Percentiles rank a stretch among this genome's conserved stretches.
Evolutionary conservation across 805 yeast species (phyloP).

Genomic region (Metahyphopichia silvanorum): DNA sequence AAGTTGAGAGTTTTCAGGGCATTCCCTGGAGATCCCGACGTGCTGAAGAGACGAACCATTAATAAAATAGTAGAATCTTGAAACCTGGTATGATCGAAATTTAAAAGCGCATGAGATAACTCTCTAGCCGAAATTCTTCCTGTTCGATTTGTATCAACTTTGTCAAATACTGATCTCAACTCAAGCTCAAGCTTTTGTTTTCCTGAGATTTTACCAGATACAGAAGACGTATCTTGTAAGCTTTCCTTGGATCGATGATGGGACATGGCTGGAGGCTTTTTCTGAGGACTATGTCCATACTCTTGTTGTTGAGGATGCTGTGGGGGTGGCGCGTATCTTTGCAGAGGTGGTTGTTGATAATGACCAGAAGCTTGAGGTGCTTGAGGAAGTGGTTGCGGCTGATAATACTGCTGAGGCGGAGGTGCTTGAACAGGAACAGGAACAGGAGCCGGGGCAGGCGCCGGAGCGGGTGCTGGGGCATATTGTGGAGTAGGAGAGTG

Average conservation of each 20-base stretch:
- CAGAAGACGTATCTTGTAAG: constrained; percentile 12
- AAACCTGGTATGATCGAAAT: constrained; percentile 63
- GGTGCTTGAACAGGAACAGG: constrained; percentile 3
- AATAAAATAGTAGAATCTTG: constrained; percentile 56
- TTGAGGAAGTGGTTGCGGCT: constrained; percentile 8
- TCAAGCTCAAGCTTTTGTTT: constrained; percentile 46
- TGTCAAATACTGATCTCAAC: constrained; percentile 48
- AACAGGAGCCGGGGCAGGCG: constrained; percentile 5
- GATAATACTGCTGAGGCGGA: constrained; percentile 7
- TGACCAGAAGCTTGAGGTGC: constrained; percentile 9
- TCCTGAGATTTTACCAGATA: constrained; percentile 17
- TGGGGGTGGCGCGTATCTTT: constrained; percentile 1
- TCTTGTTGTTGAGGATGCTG: constrained; percentile 3
- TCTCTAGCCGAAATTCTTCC: constrained; percentile 58
- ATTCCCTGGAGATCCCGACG: constrained; percentile 16
- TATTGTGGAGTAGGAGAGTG: constrained; percentile 7
- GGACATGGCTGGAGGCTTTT: constrained; percentile 13
- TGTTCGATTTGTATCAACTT: constrained; percentile 50
- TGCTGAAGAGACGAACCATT: constrained; percentile 62
- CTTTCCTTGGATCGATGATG: constrained; percentile 16
- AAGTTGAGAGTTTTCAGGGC: constrained; percentile 33
- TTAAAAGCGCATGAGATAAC: constrained; percentile 54
- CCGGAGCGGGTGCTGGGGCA: constrained; percentile 8
- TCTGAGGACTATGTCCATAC: constrained; percentile 9
- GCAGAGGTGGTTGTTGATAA: constrained; percentile 10